Evolutionary conservation across 2,329 filamentous ascomycete species (phyloP), one percentile per base, ranked within the genome.

Genomic region (Geosmithia flava): DNA sequence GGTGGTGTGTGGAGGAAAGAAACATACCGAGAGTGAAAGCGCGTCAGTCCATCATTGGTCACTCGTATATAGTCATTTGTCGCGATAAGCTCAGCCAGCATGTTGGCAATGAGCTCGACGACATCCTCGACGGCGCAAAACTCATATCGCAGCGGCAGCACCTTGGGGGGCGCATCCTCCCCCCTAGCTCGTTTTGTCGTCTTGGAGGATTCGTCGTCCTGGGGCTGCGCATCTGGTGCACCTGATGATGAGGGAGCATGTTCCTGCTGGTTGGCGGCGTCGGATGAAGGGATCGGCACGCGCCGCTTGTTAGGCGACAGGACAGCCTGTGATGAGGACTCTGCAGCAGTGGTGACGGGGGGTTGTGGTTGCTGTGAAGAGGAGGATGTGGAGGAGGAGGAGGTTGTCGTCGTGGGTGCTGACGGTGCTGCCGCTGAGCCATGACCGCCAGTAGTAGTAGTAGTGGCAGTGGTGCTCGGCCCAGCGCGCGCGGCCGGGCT

Each of bases 41-140:
- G 80, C 46, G 93, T 98, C 49, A 98, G 74, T 33, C 87, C 85
- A 33, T 87, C 89, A 54, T 87, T 87, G 7, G 65, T 65, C 50
- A 65, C 64, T 56, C 84, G 81, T 48, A 96, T 78, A 44, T 91
- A 90, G 63, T 98, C 93, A 59, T 98, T 98, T 53, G 91, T 87
- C 52, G 87, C 82, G 55, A 98, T 95, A 45, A 98, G 72, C 66
- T 98, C 93, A 65, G 90, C 83, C 45, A 98, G 75, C 93, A 98
- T 97, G 59, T 94, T 87, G 44, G 90, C 82, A 55, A 98, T 93
- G 51, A 98, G 70, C 42, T 91, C 75, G 27, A 95, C 93, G 61
- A 98, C 78, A 61, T 96, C 90, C 58, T 89, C 85, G 8, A 87
- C 79, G 40, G 84, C 74, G 62, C 87, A 95, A 11, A 81, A 70